These are phyloP conservation scores for Populus euphratica DNA, from an alignment of 345 rosid species.

Conservation along the genomic window DNA sequence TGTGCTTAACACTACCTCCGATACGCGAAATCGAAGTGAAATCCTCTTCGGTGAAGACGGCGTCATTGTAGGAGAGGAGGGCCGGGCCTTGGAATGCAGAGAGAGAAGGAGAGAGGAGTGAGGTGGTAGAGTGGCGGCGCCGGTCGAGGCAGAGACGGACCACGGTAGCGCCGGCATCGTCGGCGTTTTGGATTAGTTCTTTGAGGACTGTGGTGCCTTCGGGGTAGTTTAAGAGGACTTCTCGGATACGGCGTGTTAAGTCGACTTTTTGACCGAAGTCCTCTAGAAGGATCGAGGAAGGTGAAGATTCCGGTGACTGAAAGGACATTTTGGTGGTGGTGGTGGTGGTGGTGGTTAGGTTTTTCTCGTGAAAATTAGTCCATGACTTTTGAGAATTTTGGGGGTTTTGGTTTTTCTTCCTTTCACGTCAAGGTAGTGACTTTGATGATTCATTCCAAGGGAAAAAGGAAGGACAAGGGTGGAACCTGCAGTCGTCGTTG, in stretches of 20 bases:
- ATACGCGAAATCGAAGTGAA: constrained; percentile 80
- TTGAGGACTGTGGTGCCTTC: constrained; percentile 92
- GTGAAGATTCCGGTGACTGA: constrained; percentile 36
- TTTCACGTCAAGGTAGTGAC: neutral
- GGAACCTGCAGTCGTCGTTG: too few species aligned
- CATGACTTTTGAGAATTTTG: neutral
- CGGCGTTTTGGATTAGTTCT: constrained; percentile 94
- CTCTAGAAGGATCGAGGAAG: constrained; percentile 55
- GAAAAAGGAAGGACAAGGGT: too few species aligned
- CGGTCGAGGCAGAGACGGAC: constrained; percentile 90
- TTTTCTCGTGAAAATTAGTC: neutral
- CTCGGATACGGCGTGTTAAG: constrained; percentile 93
- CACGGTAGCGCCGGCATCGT: constrained; percentile 84
- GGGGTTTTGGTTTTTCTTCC: neutral
- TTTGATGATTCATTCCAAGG: too few species aligned
- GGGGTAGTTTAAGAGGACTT: constrained; percentile 87
- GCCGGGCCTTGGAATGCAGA: constrained; percentile 89
- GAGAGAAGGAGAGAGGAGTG: constrained; percentile 60
- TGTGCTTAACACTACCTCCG: constrained; percentile 80
- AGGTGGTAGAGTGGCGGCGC: constrained; percentile 46
- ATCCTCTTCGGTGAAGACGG: constrained; percentile 87
- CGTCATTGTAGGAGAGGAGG: constrained; percentile 75
- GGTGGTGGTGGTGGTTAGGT: neutral
- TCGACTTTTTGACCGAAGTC: constrained; percentile 99
- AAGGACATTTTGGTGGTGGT: constrained; percentile 12